These are phyloP conservation scores for Lachnellula willkommii DNA, from an alignment of 2,329 filamentous ascomycete species.

Conservation along the genomic window DNA sequence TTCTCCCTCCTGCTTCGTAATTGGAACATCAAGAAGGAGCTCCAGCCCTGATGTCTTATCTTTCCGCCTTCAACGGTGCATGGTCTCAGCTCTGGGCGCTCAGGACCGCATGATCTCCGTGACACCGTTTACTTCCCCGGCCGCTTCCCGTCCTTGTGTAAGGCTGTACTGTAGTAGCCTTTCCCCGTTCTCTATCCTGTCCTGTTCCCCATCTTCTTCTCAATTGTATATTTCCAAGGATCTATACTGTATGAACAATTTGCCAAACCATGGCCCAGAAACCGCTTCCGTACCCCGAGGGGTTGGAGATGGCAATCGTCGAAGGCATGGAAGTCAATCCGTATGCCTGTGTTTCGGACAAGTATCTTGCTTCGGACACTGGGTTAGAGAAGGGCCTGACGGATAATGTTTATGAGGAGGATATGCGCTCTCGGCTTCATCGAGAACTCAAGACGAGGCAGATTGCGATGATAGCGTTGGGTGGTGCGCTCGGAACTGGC, in stretches of 20 bases:
- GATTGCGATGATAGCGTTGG: constrained; percentile 63
- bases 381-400: constrained; percentile 13
- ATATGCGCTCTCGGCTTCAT: constrained; percentile 34
- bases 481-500: constrained; percentile 55
- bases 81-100: background rate
- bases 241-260: too few species aligned
- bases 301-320: constrained; percentile 11
- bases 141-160: background rate
- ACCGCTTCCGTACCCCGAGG: constrained; percentile 6
- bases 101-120: background rate
- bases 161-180: background rate
- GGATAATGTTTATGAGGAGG: constrained; percentile 20
- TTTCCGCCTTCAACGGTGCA: constrained; percentile 7
- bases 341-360: constrained; percentile 15
- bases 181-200: background rate
- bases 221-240: background rate
- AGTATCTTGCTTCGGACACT: constrained; percentile 12
- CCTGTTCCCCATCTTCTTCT: background rate
- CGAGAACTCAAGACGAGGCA: constrained; percentile 50
- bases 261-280: constrained; percentile 4
- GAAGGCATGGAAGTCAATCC: constrained; percentile 4
- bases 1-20: background rate
- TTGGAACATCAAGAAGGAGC: background rate
- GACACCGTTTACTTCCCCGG: background rate
- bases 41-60: constrained; percentile 4